Evolutionary conservation across 192 early-diverging fungal species (phyloP).

Genomic region (Dispira parvispora): DNA sequence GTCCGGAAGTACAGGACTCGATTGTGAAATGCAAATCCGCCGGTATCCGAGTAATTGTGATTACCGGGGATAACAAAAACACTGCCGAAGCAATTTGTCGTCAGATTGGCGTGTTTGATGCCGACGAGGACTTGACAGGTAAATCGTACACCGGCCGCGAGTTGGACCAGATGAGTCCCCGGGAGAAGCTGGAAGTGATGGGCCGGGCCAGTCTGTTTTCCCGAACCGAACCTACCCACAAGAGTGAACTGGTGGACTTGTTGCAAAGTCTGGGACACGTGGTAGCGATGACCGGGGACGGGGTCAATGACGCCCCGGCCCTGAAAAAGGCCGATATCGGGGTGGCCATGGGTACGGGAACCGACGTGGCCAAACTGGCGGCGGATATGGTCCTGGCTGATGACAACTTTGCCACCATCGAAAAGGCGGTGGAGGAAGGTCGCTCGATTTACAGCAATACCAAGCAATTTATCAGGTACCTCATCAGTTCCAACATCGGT

Average conservation of each 20-base stretch:
- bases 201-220: conserved; percentile 71
- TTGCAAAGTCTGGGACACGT: conserved; percentile 53
- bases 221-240: conserved; percentile 90
- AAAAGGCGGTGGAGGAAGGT: conserved; percentile 93
- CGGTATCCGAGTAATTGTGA: conserved; percentile 95
- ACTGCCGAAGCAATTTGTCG: conserved; percentile 94
- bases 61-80: conserved; percentile 95
- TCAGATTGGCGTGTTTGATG: conserved; percentile 80
- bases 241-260: conserved; percentile 82
- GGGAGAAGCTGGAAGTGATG: conserved; percentile 57
- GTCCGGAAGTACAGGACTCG: conserved; percentile 71
- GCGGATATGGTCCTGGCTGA: conserved; percentile 97
- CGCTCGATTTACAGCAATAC: conserved; percentile 98
- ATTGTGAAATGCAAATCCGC: conserved; percentile 80
- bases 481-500: conserved; percentile 97
- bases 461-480: conserved; percentile 97
- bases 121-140: conserved; percentile 40
- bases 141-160: conserved; percentile 84
- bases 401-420: conserved; percentile 98
- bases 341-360: conserved; percentile 96
- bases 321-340: conserved; percentile 98
- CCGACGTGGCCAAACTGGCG: conserved; percentile 96
- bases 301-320: conserved; percentile 97
- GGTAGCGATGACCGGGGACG: conserved; percentile 76
- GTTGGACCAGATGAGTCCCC: conserved; percentile 68